A percentile compares a stretch with the other conserved stretches of the same genome.
phyloP scores from a whole-genome alignment of 2,329 filamentous ascomycete species.

The Fusarium sp. region DNA sequence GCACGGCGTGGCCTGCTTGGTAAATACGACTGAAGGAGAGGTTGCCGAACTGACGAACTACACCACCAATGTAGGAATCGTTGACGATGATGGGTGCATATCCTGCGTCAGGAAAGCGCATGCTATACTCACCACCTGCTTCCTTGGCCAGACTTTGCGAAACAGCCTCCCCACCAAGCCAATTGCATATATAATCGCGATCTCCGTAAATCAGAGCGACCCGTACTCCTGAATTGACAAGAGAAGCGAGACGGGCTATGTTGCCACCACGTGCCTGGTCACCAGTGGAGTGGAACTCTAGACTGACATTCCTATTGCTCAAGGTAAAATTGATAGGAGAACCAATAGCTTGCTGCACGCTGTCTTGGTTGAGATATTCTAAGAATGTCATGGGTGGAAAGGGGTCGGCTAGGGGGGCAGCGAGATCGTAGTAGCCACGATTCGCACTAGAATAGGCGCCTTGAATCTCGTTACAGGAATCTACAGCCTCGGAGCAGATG shows the following conservation, averaged over 20 bases:
- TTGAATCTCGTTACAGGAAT: conserved; percentile 63
- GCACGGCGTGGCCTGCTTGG: conserved; percentile 73
- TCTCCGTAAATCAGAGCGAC: conserved; percentile 79
- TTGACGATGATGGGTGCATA: conserved; percentile 80
- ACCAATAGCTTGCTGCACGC: conserved; percentile 70
- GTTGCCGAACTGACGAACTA: conserved; percentile 82
- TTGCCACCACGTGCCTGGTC: conserved; percentile 75
- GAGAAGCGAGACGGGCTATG: conserved; percentile 68
- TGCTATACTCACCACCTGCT: conserved; percentile 60
- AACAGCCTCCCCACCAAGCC: conserved; percentile 80
- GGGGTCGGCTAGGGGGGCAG: conserved; percentile 67
- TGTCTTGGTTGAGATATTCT: conserved; percentile 73
- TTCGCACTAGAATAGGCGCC: conserved; percentile 67
- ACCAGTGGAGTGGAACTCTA: conserved; percentile 62
- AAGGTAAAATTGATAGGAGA: conserved; percentile 71
- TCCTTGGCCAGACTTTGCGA: conserved; percentile 71
- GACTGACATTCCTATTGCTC: conserved; percentile 59
- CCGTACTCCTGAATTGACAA: conserved; percentile 72
- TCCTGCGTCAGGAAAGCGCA: conserved; percentile 72
- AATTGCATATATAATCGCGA: conserved; percentile 73
- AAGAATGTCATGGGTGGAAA: conserved; percentile 72
- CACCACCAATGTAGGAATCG: conserved; percentile 75
- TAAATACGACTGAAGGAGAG: conserved; percentile 76
- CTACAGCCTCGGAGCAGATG: conserved; percentile 65
- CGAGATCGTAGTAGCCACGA: conserved; percentile 72